Evolutionary conservation across 371 early-diverging fungal genomes (phyloP).

Genomic region (Mortierella sp.): DNA sequence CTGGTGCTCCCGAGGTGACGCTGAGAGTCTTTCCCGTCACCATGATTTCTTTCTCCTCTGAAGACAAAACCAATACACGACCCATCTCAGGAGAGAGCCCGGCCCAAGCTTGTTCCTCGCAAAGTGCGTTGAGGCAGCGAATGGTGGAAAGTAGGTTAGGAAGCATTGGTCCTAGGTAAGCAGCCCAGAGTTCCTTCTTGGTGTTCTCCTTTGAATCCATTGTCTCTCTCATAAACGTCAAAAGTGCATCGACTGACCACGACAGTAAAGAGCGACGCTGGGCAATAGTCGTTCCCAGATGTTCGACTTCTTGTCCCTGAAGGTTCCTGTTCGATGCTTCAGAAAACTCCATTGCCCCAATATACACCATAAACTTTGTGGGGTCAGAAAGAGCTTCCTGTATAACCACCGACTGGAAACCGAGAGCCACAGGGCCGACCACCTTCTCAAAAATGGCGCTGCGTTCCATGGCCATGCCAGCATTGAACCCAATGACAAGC

Average conservation of each 20-base stretch:
- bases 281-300: conserved; percentile 7
- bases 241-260: conserved; percentile 29
- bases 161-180: conserved; percentile 20
- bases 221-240: conserved; percentile 47
- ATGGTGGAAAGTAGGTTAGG: conserved; percentile 43
- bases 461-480: conserved; percentile 22
- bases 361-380: conserved; percentile 34
- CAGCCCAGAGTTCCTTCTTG: conserved; percentile 39
- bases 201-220: conserved; percentile 22
- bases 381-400: conserved; percentile 27
- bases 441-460: conserved; percentile 39
- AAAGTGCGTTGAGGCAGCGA: conserved; percentile 37
- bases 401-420: conserved; percentile 21
- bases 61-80: conserved; percentile 16
- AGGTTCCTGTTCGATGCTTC: conserved; percentile 4
- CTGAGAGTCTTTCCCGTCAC: conserved; percentile 35
- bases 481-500: conserved; percentile 58
- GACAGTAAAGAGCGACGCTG: conserved; percentile 38
- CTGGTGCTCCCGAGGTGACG: neutral
- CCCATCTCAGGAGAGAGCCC: conserved; percentile 33
- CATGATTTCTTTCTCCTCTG: conserved; percentile 49
- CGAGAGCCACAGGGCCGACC: conserved; percentile 31
- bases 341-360: conserved; percentile 36
- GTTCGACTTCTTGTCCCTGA: conserved; percentile 13
- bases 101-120: conserved; percentile 17